These are phyloP conservation scores for Podospora appendiculata DNA, from an alignment of 495 filamentous ascomycete species.

Conservation along the genomic window DNA sequence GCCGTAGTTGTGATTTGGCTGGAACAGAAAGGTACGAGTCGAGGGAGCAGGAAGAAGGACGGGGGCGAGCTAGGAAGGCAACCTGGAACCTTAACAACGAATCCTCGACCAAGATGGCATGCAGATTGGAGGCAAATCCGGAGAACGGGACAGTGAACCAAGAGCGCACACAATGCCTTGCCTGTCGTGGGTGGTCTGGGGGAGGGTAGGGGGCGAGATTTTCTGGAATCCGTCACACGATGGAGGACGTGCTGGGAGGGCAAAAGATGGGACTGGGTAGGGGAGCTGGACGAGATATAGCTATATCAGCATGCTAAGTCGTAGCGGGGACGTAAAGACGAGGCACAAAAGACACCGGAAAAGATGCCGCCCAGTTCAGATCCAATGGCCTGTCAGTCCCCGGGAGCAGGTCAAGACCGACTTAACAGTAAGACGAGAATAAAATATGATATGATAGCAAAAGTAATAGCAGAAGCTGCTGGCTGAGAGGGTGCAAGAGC, in stretches of 20 bases:
- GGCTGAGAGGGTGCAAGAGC: neutral
- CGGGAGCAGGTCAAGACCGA: neutral
- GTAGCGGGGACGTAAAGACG: neutral
- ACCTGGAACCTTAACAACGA: too few relatives aligned
- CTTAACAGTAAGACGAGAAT: neutral
- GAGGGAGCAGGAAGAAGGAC: too few relatives aligned
- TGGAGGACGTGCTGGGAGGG: conserved; percentile 15
- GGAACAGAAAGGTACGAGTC: too few relatives aligned
- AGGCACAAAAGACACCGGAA: conserved; percentile 5
- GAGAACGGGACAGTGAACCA: conserved; percentile 13
- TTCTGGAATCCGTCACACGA: conserved; percentile 20
- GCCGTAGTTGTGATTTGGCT: too few relatives aligned
- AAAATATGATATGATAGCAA: neutral
- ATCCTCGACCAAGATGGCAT: neutral
- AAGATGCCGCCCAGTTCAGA: conserved; percentile 4
- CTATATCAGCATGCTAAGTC: conserved; percentile 18
- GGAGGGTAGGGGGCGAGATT: conserved; percentile 4
- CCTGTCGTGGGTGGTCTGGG: conserved; percentile 1
- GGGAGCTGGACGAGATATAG: conserved; percentile 15
- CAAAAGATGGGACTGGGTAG: conserved; percentile 9
- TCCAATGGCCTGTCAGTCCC: conserved; percentile 3
- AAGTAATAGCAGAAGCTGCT: neutral
- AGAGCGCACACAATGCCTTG: conserved; percentile 16
- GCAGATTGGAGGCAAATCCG: conserved; percentile 14
- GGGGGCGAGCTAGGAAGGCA: too few relatives aligned